Conservation (phyloP, 345 rosid genomes). For the Excoecaria cochinchinensis region DNA sequence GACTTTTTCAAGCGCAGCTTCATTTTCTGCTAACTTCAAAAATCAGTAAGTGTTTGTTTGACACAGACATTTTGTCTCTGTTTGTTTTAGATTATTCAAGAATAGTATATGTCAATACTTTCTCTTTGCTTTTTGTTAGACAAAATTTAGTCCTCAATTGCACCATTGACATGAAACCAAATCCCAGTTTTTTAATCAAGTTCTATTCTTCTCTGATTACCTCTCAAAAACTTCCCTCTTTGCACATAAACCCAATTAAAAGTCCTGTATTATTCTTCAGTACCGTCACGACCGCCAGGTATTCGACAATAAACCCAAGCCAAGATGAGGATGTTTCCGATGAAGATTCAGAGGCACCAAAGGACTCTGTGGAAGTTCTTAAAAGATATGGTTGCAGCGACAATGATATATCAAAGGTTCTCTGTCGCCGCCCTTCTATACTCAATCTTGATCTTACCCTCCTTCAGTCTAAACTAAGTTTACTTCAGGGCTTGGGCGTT, state of each 20-base stretch:
- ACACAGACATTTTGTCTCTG: too few species aligned
- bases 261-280: neutral
- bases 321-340: constrained; percentile 20
- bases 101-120: too few species aligned
- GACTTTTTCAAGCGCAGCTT: too few species aligned
- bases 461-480: constrained; percentile 54
- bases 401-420: constrained; percentile 46
- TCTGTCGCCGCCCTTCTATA: constrained; percentile 52
- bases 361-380: constrained; percentile 42
- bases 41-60: too few species aligned
- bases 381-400: constrained; percentile 72
- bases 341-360: constrained; percentile 14
- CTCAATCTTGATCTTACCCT: constrained; percentile 44
- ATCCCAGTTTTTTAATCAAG: constrained; percentile 7
- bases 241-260: neutral
- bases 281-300: constrained; percentile 31
- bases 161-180: constrained; percentile 18
- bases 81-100: too few species aligned
- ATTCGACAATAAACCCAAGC: constrained; percentile 61
- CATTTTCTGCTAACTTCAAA: too few species aligned
- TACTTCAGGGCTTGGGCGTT: constrained; percentile 59
- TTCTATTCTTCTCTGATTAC: neutral
- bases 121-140: neutral
- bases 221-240: neutral
- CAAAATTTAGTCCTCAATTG: neutral